phyloP scores from a whole-genome alignment of 2,329 filamentous ascomycete genomes.

The Gliomastix tumulicola region DNA sequence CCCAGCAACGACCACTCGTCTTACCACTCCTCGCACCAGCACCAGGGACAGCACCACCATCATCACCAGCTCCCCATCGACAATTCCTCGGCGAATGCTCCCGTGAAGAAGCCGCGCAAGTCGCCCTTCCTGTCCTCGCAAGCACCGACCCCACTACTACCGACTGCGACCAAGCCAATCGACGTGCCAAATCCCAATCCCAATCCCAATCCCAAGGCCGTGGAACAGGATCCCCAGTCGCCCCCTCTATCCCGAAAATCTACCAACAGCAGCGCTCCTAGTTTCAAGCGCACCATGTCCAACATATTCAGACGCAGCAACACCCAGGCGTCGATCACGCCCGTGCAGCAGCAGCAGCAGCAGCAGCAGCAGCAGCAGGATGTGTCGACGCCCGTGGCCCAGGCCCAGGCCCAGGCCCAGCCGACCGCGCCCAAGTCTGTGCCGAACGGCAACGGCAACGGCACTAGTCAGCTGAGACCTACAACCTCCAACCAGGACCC shows the following conservation, averaged over 20 bases:
- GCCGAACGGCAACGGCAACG: not conserved
- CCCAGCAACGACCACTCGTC: constrained; percentile 6
- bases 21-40: not conserved
- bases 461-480: not conserved
- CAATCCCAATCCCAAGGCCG: not conserved
- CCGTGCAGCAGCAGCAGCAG: not conserved
- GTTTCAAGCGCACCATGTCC: constrained; percentile 42
- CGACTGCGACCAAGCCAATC: not conserved
- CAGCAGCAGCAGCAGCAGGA: too few relatives aligned
- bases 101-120: too few relatives aligned
- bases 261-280: constrained; percentile 33
- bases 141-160: not conserved
- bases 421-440: constrained; percentile 2
- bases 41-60: not conserved
- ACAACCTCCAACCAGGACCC: not conserved
- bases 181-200: not conserved
- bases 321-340: constrained; percentile 14
- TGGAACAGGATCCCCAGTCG: constrained; percentile 6
- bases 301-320: constrained; percentile 38
- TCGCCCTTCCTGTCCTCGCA: not conserved
- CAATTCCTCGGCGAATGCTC: not conserved
- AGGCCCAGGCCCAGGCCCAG: not conserved
- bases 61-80: too few relatives aligned
- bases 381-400: not conserved
- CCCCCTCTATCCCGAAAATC: constrained; percentile 28